Base-by-base conservation (phyloP, 202 grass and related monocot species). In the Carex arenaria region DNA sequence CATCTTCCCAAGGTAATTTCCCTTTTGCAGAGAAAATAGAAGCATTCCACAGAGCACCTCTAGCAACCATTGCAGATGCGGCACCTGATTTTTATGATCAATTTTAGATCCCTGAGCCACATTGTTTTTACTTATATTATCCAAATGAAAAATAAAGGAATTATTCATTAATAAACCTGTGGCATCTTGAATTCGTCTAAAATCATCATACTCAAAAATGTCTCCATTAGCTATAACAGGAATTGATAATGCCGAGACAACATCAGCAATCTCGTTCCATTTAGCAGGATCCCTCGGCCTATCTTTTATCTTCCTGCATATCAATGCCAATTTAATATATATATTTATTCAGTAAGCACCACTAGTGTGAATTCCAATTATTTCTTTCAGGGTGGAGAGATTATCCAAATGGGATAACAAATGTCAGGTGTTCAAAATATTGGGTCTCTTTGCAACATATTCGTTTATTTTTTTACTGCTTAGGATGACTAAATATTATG, bases 221-320 rank as follows among this genome's bases (percentile, higher is more conserved):
- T 98, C 93, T 69, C 96, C 93, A 85, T 94, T 95, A 79, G 96
- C 96, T 90, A 99, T 99, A 87, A 99, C 89, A 82, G 96, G 96
- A 89, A 99, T 95, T 31, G 91, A 99, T 79, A 99, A 77, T 43
- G 93, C 85, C 9, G 96, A 91, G 19, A 93, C 93, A 80, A 99
- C 93, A 90, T 99, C 89, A 6, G 90, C 85, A 84, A 95, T 95
- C 81, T 99, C 96, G 85, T 95, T 89, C 96, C 96, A 99, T 67
- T 92, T 99, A 59, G 93, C 93, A 57, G 91, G 96, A 83, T 99
- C 96, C 79, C 88, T 93, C 71, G 93, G 91, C 73, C 91, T 95
- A 84, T 99, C 96, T 89, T 99, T 99, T 51, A 99, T 77, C 72
- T 85, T 99, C 80, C 96, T 99, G 88, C 65, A 89, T 14, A 87